These are phyloP conservation scores for Apiospora saccharicola DNA, from an alignment of 2,329 filamentous ascomycete genomes.

Conservation along the genomic window DNA sequence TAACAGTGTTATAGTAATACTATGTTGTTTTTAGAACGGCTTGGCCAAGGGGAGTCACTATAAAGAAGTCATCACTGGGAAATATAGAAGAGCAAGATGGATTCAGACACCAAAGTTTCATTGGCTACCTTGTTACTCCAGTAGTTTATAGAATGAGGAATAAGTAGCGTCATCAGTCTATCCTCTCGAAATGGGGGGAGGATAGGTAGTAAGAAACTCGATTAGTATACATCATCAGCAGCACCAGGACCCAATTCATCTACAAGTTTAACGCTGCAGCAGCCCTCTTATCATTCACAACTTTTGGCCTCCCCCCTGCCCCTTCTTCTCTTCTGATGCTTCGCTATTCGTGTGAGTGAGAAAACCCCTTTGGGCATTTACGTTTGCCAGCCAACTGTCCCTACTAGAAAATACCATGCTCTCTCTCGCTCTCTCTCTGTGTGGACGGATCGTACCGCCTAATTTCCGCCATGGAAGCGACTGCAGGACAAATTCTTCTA, in stretches of 20 bases:
- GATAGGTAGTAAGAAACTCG: constrained; percentile 15
- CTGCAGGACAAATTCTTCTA: background rate
- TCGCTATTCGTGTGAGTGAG: background rate
- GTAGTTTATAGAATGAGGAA: constrained; percentile 16
- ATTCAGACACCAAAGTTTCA: background rate
- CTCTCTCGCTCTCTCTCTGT: background rate
- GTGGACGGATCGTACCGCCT: background rate
- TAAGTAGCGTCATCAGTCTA: background rate
- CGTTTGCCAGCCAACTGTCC: constrained; percentile 11
- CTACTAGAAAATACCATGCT: background rate
- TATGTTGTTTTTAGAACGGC: background rate
- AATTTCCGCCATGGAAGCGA: background rate
- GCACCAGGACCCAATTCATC: constrained; percentile 4
- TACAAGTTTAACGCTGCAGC: background rate
- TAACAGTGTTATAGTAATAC: background rate
- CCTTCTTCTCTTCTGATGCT: background rate
- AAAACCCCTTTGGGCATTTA: background rate
- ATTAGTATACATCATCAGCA: constrained; percentile 16
- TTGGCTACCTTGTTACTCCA: background rate
- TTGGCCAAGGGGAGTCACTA: too few species aligned
- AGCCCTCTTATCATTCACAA: background rate
- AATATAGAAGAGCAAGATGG: background rate
- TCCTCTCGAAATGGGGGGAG: background rate
- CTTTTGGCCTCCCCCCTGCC: background rate
- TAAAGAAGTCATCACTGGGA: background rate